These are phyloP conservation scores for Arbutus unedo DNA, from an alignment of 148 eudicot species.

Conservation along the genomic window DNA sequence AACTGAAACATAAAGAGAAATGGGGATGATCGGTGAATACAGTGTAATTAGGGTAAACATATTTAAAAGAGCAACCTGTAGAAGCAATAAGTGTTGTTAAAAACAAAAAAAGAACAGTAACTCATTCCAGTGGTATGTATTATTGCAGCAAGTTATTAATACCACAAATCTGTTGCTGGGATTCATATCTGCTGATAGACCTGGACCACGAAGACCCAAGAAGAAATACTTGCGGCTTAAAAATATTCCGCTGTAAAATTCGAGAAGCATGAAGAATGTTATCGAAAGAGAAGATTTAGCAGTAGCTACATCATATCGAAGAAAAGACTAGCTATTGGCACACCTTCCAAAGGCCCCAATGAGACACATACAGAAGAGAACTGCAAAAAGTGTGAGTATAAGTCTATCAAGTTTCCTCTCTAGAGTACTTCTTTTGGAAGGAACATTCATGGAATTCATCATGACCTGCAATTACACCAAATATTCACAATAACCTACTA, in stretches of 20 bases:
- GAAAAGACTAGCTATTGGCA: constrained; percentile 21
- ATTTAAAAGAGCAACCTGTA: constrained; percentile 74
- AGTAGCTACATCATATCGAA: background rate
- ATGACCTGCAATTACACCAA: constrained; percentile 62
- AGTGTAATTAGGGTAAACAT: constrained; percentile 94
- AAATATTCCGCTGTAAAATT: constrained; percentile 63
- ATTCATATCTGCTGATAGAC: constrained; percentile 58
- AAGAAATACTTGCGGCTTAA: constrained; percentile 59
- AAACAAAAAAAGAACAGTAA: constrained; percentile 5
- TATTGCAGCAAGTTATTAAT: constrained; percentile 19
- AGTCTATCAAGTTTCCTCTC: constrained; percentile 96
- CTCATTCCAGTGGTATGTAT: background rate
- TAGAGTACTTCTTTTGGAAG: constrained; percentile 96
- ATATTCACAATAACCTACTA: constrained; percentile 62
- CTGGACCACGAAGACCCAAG: constrained; percentile 58
- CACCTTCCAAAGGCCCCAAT: constrained; percentile 96
- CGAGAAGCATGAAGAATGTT: constrained; percentile 15
- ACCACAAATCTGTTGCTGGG: constrained; percentile 88
- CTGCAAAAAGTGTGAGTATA: constrained; percentile 73
- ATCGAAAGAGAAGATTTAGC: background rate
- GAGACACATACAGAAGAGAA: constrained; percentile 84
- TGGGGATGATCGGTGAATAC: constrained; percentile 94
- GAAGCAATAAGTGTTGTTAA: constrained; percentile 12
- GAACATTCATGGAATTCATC: constrained; percentile 99
- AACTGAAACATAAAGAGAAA: constrained; percentile 95